These are phyloP conservation scores for Thielaviopsis populi DNA, from an alignment of 2,329 filamentous ascomycete species.

Conservation along the genomic window DNA sequence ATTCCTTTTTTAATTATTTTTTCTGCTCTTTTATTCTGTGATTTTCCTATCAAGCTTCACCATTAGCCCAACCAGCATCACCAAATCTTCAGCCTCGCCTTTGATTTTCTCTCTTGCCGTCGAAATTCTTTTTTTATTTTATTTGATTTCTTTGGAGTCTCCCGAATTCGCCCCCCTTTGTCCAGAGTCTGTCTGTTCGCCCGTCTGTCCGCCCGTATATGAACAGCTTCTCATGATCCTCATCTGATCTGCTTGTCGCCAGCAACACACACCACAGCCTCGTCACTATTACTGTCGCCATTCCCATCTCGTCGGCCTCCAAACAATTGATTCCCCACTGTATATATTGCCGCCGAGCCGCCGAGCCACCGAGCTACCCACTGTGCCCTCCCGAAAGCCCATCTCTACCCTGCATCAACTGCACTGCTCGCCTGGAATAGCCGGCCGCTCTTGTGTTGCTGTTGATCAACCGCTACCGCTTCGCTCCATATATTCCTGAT, in stretches of 20 bases:
- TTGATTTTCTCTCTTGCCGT: not conserved
- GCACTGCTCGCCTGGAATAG: not conserved
- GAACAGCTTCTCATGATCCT: too few relatives aligned
- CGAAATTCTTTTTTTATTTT: not conserved
- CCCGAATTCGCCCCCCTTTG: not conserved
- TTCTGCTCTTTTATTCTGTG: not conserved
- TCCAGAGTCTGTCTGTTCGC: not conserved
- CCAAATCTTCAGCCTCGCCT: not conserved
- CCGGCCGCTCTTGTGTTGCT: not conserved
- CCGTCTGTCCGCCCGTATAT: not conserved
- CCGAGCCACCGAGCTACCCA: not conserved
- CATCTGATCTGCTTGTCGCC: too few relatives aligned
- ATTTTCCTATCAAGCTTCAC: not conserved
- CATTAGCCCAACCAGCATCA: not conserved
- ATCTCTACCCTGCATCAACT: not conserved
- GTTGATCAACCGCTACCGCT: not conserved
- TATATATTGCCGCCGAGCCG: too few relatives aligned
- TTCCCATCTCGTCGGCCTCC: too few relatives aligned
- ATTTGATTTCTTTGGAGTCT: not conserved
- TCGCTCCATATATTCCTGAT: not conserved
- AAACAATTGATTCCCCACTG: too few relatives aligned
- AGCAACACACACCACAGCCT: too few relatives aligned
- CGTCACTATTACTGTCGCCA: too few relatives aligned
- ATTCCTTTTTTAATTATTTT: not conserved
- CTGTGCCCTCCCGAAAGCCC: not conserved